Conservation (phyloP, 1,139 yeast species). For the Hyphopichia buzzinii region DNA sequence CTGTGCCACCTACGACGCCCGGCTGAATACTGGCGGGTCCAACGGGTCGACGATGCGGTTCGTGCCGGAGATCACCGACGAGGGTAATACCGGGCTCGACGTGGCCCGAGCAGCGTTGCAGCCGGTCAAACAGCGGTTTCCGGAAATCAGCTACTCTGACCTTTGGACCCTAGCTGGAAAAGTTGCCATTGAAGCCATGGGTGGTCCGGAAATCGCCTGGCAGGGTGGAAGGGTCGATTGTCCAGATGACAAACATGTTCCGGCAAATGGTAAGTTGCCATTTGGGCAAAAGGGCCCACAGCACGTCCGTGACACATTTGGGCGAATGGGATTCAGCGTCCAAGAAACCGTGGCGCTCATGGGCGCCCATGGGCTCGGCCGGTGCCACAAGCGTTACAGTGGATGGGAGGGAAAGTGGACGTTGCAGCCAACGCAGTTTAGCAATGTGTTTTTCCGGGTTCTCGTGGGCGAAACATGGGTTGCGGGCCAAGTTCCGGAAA, state of each 20-base stretch:
- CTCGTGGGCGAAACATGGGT: conserved; percentile 33
- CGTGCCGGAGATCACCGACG: conserved; percentile 45
- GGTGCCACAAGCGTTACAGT: conserved; percentile 54
- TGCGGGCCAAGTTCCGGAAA: conserved; percentile 34
- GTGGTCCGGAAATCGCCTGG: conserved; percentile 61
- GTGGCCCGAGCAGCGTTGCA: conserved; percentile 55
- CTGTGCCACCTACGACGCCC: conserved; percentile 60
- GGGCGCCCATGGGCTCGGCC: conserved; percentile 67
- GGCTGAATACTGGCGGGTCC: conserved; percentile 60
- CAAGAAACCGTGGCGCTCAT: conserved; percentile 61
- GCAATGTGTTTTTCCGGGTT: conserved; percentile 34
- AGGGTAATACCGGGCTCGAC: conserved; percentile 60
- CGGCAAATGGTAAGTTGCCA: conserved; percentile 64
- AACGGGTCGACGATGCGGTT: conserved; percentile 69
- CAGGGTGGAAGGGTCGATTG: conserved; percentile 63
- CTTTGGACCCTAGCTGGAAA: conserved; percentile 67
- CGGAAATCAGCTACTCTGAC: conserved; percentile 63
- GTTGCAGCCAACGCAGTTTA: conserved; percentile 28
- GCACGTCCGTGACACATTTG: conserved; percentile 54
- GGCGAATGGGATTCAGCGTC: conserved; percentile 60
- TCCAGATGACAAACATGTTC: conserved; percentile 47
- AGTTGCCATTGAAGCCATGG: conserved; percentile 58
- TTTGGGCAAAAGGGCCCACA: conserved; percentile 51
- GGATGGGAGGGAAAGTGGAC: conserved; percentile 50
- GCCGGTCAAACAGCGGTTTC: conserved; percentile 54